Evolutionary conservation across 371 early-diverging fungal genomes (phyloP).

Genomic region (Mortierella polycephala): DNA sequence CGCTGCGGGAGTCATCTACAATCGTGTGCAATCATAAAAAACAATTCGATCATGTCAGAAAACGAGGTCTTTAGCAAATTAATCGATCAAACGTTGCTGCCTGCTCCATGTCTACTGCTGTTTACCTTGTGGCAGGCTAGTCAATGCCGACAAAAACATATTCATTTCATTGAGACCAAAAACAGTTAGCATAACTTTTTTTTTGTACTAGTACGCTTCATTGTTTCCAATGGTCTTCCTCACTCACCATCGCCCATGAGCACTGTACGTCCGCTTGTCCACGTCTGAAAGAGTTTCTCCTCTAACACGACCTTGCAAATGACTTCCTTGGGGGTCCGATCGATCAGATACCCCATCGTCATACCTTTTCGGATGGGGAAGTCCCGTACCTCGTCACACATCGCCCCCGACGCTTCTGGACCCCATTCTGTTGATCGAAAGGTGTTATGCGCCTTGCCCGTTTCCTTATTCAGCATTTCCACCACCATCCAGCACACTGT

Average conservation of each 20-base stretch:
- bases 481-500: slow-evolving; percentile 14
- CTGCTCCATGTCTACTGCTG: no score
- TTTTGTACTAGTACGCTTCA: no score
- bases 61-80: no score
- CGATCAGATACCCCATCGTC: slow-evolving; percentile 16
- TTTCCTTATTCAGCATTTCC: not conserved
- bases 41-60: no score
- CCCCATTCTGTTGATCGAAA: slow-evolving; percentile 33
- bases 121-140: no score
- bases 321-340: slow-evolving; percentile 10
- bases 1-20: no score
- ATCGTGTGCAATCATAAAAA: no score
- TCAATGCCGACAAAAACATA: no score
- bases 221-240: no score
- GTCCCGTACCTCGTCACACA: slow-evolving; percentile 17
- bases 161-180: no score
- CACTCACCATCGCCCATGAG: slow-evolving; percentile 17
- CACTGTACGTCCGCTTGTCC: slow-evolving; percentile 18
- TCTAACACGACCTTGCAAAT: slow-evolving; percentile 31
- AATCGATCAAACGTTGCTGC: no score
- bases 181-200: no score
- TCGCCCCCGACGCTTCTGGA: slow-evolving; percentile 4
- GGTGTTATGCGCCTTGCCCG: not conserved
- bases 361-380: not conserved
- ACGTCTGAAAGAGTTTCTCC: slow-evolving; percentile 29